A percentile compares a stretch with the other conserved stretches of the same genome.
Evolutionary conservation across 2,329 filamentous ascomycete genomes (phyloP).

Genomic region (Aspergillus arachidicola): DNA sequence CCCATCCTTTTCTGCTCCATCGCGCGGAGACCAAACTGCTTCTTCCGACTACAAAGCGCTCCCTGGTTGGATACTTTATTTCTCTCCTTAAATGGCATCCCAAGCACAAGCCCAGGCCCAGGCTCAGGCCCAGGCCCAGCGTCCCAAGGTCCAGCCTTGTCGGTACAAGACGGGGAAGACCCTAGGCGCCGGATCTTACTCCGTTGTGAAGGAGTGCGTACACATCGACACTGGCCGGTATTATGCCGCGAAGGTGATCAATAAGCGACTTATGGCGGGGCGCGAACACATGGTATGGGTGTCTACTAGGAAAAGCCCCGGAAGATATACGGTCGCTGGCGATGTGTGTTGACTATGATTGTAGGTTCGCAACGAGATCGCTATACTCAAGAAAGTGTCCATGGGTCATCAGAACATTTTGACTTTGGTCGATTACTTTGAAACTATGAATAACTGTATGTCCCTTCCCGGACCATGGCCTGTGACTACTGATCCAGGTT

Average conservation of each 20-base stretch:
- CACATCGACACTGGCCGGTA: slow-evolving; percentile 97
- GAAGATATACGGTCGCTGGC: slow-evolving; percentile 12
- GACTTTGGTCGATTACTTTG: slow-evolving; percentile 97
- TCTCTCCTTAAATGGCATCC: slow-evolving; percentile 31
- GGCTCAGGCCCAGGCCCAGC: slow-evolving; percentile 33
- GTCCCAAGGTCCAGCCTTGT: slow-evolving; percentile 83
- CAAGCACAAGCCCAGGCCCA: slow-evolving; percentile 24
- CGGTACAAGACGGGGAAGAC: slow-evolving; percentile 99
- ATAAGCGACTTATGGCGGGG: slow-evolving; percentile 96
- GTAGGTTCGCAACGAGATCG: slow-evolving; percentile 95
- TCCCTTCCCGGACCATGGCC: slow-evolving; percentile 4
- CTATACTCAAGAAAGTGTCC: slow-evolving; percentile 94
- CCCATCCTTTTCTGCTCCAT: not conserved
- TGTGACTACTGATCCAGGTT: slow-evolving; percentile 11
- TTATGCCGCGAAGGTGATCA: slow-evolving; percentile 99
- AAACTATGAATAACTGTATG: slow-evolving; percentile 95
- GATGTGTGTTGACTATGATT: slow-evolving; percentile 8
- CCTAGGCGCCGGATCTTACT: slow-evolving; percentile 93
- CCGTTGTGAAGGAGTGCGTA: slow-evolving; percentile 97
- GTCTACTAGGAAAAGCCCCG: not conserved
- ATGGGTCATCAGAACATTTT: slow-evolving; percentile 99
- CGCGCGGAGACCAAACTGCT: not conserved
- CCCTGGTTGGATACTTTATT: not conserved
- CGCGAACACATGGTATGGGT: slow-evolving; percentile 88
- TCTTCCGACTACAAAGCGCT: not conserved